Conservation (phyloP, 2,329 filamentous ascomycete genomes). For the Pseudogymnoascus sp. region DNA sequence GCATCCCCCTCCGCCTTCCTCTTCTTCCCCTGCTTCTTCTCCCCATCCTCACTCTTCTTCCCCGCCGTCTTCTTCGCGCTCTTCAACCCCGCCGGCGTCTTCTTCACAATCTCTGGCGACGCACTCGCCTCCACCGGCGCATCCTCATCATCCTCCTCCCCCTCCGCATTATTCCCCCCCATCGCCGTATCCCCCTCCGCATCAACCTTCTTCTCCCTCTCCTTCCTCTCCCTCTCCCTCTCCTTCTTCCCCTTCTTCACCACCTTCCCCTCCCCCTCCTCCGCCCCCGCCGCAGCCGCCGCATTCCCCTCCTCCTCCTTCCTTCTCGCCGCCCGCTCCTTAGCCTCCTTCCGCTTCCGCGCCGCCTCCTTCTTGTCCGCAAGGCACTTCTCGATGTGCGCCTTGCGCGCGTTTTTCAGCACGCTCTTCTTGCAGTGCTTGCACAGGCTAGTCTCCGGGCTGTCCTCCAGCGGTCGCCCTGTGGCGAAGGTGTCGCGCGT, state of each 20-base stretch:
- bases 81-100: conserved; percentile 23
- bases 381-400: conserved; percentile 76
- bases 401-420: conserved; percentile 62
- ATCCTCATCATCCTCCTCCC: conserved; percentile 32
- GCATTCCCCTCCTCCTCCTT: conserved; percentile 31
- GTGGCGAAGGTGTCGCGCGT: conserved; percentile 73
- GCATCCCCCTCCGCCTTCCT: conserved; percentile 65
- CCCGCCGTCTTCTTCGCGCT: conserved; percentile 55
- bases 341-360: conserved; percentile 29
- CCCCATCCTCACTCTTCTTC: conserved; percentile 54
- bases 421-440: conserved; percentile 92
- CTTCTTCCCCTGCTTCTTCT: conserved; percentile 61
- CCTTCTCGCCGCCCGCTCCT: conserved; percentile 25
- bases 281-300: conserved; percentile 26
- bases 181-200: conserved; percentile 27
- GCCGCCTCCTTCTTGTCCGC: conserved; percentile 43
- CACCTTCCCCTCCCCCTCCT: conserved; percentile 30
- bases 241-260: conserved; percentile 22
- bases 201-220: conserved; percentile 22
- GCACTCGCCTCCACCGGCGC: conserved; percentile 32
- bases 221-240: conserved; percentile 18
- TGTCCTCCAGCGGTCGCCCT: conserved; percentile 73
- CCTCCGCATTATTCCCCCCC: conserved; percentile 28
- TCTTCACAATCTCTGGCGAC: conserved; percentile 16
- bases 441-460: conserved; percentile 71